phyloP scores from a whole-genome alignment of 306 rosid genomes.

The Trifolium dubium region DNA sequence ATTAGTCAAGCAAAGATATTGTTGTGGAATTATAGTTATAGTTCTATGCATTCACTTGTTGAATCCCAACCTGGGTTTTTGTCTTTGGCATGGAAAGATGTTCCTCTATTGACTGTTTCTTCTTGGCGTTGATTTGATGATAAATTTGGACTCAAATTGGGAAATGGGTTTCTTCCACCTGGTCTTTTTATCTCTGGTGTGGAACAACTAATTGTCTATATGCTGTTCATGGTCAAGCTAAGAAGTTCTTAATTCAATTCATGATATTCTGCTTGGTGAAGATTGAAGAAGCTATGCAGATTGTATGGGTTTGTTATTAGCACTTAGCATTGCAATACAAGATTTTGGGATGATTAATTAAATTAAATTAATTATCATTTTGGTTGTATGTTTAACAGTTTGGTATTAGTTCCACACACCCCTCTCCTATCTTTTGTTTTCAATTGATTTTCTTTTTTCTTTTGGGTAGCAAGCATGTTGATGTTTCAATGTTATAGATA shows the following conservation, averaged over 20 bases:
- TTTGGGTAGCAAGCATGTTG: not conserved
- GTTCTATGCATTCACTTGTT: slow-evolving; percentile 57
- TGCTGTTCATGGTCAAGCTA: slow-evolving; percentile 49
- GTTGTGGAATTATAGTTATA: slow-evolving; percentile 75
- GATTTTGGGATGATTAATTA: slow-evolving; percentile 30
- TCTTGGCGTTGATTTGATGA: slow-evolving; percentile 75
- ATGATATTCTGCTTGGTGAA: slow-evolving; percentile 22
- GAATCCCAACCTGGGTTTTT: slow-evolving; percentile 84
- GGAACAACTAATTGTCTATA: slow-evolving; percentile 59
- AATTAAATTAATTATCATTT: not conserved
- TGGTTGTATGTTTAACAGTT: slow-evolving; percentile 46
- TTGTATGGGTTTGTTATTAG: slow-evolving; percentile 32
- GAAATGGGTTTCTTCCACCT: slow-evolving; percentile 60
- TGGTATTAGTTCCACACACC: slow-evolving; percentile 47
- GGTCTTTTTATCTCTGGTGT: slow-evolving; percentile 72
- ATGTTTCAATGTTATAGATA: slow-evolving; percentile 49
- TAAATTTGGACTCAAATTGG: slow-evolving; percentile 16
- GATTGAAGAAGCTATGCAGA: slow-evolving; percentile 43
- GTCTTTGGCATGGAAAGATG: slow-evolving; percentile 85
- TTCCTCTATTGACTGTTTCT: slow-evolving; percentile 80
- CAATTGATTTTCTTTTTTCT: slow-evolving; percentile 33
- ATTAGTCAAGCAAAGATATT: slow-evolving; percentile 85
- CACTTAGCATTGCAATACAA: slow-evolving; percentile 26
- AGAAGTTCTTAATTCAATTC: slow-evolving; percentile 43
- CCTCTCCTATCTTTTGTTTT: slow-evolving; percentile 23